Base-by-base conservation (phyloP, 2,329 filamentous ascomycete genomes). In the Neonectria sp. region DNA sequence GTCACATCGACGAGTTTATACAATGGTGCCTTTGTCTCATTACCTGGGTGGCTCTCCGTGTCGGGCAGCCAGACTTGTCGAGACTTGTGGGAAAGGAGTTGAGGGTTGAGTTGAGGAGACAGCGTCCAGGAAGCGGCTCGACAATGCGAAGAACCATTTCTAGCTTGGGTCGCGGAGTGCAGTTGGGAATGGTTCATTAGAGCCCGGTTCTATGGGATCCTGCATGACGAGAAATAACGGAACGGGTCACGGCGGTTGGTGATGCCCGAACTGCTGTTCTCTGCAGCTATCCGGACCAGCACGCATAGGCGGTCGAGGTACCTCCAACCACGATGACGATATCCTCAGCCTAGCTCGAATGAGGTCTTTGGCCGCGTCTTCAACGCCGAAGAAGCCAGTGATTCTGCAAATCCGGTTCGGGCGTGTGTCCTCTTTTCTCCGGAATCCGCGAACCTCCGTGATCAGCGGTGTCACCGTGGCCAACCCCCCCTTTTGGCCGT, bases 1-100 rank as follows among this genome's bases (percentile, higher is more conserved):
- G 64, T 55, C 17, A 74, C 68, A 9, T 56, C 57, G 62, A 63
- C 59, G 60, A 48, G 57, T 55, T 68, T 62, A 73, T 73, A 65
- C 48, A 9, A 71, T 61, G 8, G 43, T 46, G 43, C 35, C 21
- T 24, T 46, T 45, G 43, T 57, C 46, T 35, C 7, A 17, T 35
- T 5, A 9, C 31, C 3, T 4, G 15, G 45, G 33, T 35, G 45
- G 12, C 17, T 17, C 27, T 57, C 13, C 17, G 27, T 40, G 15
- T 21, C 17, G 37, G 29, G 17, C n/a, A 15, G 17, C 40, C 24
- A 48, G 27, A n/a, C 9, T 43, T 21, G 5, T 9, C 24, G 37
- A 45, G 37, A 43, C 55, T 52, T 52, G 13, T n/a, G 49, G 15
- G 27, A 52, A 13, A 29, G 49, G 3, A 52, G 7, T 52, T 1